Evolutionary conservation across 2,329 filamentous ascomycete genomes (phyloP).

Genomic region (Neocucurbitaria cava): DNA sequence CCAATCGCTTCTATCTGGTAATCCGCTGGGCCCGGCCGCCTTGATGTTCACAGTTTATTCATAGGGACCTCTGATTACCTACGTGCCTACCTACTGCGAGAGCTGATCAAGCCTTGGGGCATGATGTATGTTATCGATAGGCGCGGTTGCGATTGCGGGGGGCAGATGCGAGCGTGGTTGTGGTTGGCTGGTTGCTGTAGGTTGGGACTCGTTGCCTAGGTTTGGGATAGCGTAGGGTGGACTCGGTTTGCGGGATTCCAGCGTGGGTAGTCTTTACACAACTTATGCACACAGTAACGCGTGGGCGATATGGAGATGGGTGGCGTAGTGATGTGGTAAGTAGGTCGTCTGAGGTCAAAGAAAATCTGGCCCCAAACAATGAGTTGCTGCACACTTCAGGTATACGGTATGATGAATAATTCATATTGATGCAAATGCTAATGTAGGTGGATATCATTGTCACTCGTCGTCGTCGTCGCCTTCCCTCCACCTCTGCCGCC

Average conservation of each 20-base stretch:
- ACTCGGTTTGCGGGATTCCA: not conserved
- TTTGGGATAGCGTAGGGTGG: not conserved
- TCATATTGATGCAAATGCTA: slow-evolving; percentile 9
- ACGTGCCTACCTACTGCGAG: too few relatives aligned
- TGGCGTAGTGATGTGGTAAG: not conserved
- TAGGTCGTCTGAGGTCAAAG: not conserved
- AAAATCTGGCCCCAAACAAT: too few relatives aligned
- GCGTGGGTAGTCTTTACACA: too few relatives aligned
- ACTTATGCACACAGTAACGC: too few relatives aligned
- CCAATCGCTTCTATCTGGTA: not conserved
- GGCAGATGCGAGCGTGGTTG: not conserved
- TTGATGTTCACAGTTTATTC: not conserved
- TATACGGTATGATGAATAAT: not conserved
- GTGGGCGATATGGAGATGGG: not conserved
- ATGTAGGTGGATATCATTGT: slow-evolving; percentile 18
- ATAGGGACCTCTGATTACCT: too few relatives aligned
- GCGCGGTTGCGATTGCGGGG: not conserved
- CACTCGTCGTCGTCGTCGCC: slow-evolving; percentile 26
- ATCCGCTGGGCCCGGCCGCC: too few relatives aligned
- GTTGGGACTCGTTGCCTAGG: not conserved
- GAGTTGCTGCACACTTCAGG: not conserved
- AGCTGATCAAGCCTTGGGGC: not conserved
- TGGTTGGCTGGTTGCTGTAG: not conserved
- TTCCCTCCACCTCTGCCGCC: slow-evolving; percentile 46
- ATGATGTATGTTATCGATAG: not conserved